Conservation (phyloP, 345 rosid species). For the Camelina laxa region DNA sequence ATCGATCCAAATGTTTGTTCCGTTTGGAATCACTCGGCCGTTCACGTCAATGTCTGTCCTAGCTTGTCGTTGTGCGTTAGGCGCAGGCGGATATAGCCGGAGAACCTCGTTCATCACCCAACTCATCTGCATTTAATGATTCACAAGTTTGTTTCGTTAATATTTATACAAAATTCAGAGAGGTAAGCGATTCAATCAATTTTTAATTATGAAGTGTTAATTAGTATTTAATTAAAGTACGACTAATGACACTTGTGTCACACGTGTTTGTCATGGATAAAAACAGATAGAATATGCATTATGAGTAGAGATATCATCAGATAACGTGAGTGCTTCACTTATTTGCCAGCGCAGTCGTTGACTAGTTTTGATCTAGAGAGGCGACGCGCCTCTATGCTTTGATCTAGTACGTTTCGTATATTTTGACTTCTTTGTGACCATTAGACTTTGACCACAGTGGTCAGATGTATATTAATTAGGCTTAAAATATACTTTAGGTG, state of each 20-base stretch:
- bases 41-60: slow-evolving; percentile 61
- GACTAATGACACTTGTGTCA: neutral
- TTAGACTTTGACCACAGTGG: slow-evolving; percentile 24
- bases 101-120: slow-evolving; percentile 89
- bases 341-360: slow-evolving; percentile 34
- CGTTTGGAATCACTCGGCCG: slow-evolving; percentile 57
- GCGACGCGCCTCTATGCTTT: slow-evolving; percentile 21
- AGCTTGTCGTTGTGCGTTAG: slow-evolving; percentile 83
- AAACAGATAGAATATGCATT: neutral
- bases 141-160: neutral
- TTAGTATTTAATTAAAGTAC: neutral
- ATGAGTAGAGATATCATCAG: neutral
- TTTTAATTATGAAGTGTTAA: neutral
- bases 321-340: neutral
- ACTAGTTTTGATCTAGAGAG: slow-evolving; percentile 24
- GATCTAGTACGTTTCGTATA: neutral
- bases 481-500: neutral
- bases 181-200: neutral
- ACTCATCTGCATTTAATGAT: slow-evolving; percentile 67
- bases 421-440: slow-evolving; percentile 31
- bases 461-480: slow-evolving; percentile 14
- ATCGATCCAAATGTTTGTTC: slow-evolving; percentile 91
- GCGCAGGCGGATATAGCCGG: slow-evolving; percentile 79
- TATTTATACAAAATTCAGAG: neutral
- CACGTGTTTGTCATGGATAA: slow-evolving; percentile 30